Evolutionary conservation across 371 early-diverging fungal genomes (phyloP).

Genomic region (Apophysomyces trapeziformis): DNA sequence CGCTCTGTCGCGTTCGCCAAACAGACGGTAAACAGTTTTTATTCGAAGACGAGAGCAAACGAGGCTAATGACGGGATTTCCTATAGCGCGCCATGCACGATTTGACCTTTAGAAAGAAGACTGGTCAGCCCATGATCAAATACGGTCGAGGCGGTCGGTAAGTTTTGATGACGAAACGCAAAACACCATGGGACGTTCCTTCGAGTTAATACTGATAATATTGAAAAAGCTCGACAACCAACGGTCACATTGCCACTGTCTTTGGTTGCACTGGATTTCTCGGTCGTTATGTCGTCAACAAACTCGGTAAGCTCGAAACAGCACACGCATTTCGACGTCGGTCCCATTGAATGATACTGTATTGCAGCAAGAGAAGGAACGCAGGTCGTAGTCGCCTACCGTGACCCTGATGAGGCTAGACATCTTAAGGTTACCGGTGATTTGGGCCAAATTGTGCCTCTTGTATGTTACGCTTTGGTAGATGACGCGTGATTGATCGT

Average conservation of each 20-base stretch:
- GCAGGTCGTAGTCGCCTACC: constrained; percentile 90
- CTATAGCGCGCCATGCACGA: constrained; percentile 70
- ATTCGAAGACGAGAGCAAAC: background rate
- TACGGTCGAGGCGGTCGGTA: constrained; percentile 78
- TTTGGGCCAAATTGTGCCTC: constrained; percentile 91
- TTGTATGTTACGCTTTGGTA: constrained; percentile 46
- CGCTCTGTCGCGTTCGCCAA: constrained; percentile 26
- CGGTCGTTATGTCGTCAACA: constrained; percentile 92
- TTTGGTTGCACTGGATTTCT: constrained; percentile 97
- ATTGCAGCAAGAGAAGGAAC: constrained; percentile 72
- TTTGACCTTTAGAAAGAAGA: constrained; percentile 68
- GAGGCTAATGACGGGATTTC: background rate
- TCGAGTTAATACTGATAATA: background rate
- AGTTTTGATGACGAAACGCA: constrained; percentile 11
- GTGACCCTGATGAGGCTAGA: constrained; percentile 86
- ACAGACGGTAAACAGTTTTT: constrained; percentile 31
- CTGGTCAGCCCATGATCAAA: constrained; percentile 69
- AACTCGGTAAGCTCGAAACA: constrained; percentile 66
- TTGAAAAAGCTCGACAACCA: constrained; percentile 61
- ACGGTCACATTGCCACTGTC: constrained; percentile 92
- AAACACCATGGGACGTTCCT: background rate
- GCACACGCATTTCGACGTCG: background rate
- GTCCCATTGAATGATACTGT: background rate
- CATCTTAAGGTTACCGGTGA: constrained; percentile 94
- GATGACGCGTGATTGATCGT: background rate